A percentile compares a stretch with the other conserved stretches of the same genome.
Evolutionary conservation across 2,329 filamentous ascomycete species (phyloP).

Genomic region (Xylaria sp.): DNA sequence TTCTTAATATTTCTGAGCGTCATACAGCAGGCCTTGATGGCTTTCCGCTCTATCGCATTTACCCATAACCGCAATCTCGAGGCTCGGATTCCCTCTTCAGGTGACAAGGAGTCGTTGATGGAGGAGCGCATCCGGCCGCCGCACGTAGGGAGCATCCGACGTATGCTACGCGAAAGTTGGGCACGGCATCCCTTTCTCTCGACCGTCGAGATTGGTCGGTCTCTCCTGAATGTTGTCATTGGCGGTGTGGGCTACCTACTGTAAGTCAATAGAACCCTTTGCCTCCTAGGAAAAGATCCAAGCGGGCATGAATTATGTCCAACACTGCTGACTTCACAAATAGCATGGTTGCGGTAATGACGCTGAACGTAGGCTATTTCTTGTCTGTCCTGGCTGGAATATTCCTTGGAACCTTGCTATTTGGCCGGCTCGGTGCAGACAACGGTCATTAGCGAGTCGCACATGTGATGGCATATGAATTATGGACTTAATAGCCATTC

Average conservation of each 20-base stretch:
- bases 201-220: constrained; percentile 43
- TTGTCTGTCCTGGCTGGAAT: constrained; percentile 47
- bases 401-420: constrained; percentile 44
- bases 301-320: too few relatives aligned
- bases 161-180: constrained; percentile 37
- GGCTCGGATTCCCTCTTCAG: neutral
- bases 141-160: constrained; percentile 36
- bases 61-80: constrained; percentile 31
- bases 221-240: constrained; percentile 44
- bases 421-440: constrained; percentile 40
- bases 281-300: too few relatives aligned
- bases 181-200: constrained; percentile 43
- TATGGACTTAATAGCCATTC: neutral
- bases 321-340: too few relatives aligned
- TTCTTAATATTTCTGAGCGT: constrained; percentile 84
- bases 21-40: constrained; percentile 75
- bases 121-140: constrained; percentile 23
- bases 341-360: constrained; percentile 50
- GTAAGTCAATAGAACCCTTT: constrained; percentile 43
- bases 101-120: constrained; percentile 25
- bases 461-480: neutral
- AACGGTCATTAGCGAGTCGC: constrained; percentile 12
- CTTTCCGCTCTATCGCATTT: constrained; percentile 55
- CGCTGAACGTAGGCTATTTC: constrained; percentile 50
- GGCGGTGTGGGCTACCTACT: constrained; percentile 48